A percentile compares a stretch with the other conserved stretches of the same genome.
phyloP scores from a whole-genome alignment of 2,329 filamentous ascomycete genomes.

The Aspergillus cejpii region DNA sequence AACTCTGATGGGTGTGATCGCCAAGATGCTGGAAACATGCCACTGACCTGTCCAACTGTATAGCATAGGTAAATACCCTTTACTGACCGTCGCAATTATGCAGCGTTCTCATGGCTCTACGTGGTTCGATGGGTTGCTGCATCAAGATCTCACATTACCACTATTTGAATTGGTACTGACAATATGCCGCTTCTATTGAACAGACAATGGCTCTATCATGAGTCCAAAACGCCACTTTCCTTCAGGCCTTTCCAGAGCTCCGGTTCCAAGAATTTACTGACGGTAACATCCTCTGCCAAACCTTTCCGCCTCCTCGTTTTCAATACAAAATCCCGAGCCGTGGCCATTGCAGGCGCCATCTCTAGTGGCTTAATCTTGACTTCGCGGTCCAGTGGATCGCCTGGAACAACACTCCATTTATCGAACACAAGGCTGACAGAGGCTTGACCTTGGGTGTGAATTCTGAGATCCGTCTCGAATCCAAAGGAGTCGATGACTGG shows the following conservation, averaged over 20 bases:
- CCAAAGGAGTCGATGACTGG: slow-evolving; percentile 97
- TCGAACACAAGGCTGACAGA: slow-evolving; percentile 91
- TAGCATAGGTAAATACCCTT: background rate
- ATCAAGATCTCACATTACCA: slow-evolving; percentile 14
- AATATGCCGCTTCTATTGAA: background rate
- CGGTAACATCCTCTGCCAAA: slow-evolving; percentile 86
- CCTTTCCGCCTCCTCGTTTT: slow-evolving; percentile 94
- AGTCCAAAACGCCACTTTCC: slow-evolving; percentile 79
- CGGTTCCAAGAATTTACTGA: slow-evolving; percentile 92
- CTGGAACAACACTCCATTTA: slow-evolving; percentile 90
- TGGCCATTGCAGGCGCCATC: slow-evolving; percentile 78
- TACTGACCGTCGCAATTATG: background rate
- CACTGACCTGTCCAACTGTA: slow-evolving; percentile 39
- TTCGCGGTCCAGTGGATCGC: slow-evolving; percentile 85
- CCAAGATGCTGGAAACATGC: slow-evolving; percentile 90
- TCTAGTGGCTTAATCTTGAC: slow-evolving; percentile 77
- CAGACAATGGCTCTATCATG: slow-evolving; percentile 25
- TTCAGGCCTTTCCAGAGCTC: slow-evolving; percentile 84
- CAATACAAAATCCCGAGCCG: slow-evolving; percentile 89
- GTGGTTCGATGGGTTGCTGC: background rate
- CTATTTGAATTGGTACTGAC: slow-evolving; percentile 13
- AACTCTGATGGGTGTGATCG: slow-evolving; percentile 76
- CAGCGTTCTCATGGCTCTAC: background rate
- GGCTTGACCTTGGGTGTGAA: slow-evolving; percentile 89
- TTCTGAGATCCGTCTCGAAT: slow-evolving; percentile 93